phyloP scores from a whole-genome alignment of 1,284 basidiomycete genomes.

The Cryptococcus sp. region DNA sequence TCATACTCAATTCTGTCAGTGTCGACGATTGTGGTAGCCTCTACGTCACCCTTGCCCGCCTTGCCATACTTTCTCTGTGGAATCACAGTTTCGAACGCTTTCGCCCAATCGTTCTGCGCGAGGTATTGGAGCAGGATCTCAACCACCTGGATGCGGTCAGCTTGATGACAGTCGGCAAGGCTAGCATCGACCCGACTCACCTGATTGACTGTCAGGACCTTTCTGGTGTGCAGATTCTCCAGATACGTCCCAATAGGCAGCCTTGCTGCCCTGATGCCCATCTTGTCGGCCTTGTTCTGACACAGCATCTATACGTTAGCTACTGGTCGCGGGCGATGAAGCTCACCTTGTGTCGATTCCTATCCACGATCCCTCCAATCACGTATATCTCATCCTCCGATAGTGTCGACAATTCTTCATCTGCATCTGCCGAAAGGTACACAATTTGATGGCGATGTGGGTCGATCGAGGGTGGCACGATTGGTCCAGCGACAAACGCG shows the following conservation, averaged over 20 bases:
- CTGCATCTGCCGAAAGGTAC: conserved; percentile 92
- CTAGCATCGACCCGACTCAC: conserved; percentile 34
- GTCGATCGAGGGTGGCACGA: conserved; percentile 16
- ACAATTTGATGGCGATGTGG: conserved; percentile 56
- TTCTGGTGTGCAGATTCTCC: conserved; percentile 74
- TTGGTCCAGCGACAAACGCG: background rate
- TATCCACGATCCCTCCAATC: conserved; percentile 93
- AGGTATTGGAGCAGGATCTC: conserved; percentile 89
- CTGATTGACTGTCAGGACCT: conserved; percentile 96
- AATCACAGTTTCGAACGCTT: conserved; percentile 76
- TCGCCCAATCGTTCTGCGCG: conserved; percentile 73
- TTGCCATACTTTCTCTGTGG: conserved; percentile 77
- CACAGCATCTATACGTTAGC: conserved; percentile 65
- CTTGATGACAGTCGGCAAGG: background rate
- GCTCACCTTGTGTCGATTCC: conserved; percentile 88
- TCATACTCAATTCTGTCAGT: too few relatives aligned
- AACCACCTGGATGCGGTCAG: conserved; percentile 57
- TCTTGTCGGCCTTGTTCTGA: conserved; percentile 70
- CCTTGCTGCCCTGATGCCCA: conserved; percentile 75
- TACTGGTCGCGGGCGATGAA: background rate
- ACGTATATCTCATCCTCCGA: conserved; percentile 83
- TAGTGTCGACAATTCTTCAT: conserved; percentile 73
- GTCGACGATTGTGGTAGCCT: background rate
- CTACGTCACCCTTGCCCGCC: background rate
- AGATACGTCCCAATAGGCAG: conserved; percentile 89